Base-by-base conservation (phyloP, 306 rosid species). In the Dryas alaskensis region DNA sequence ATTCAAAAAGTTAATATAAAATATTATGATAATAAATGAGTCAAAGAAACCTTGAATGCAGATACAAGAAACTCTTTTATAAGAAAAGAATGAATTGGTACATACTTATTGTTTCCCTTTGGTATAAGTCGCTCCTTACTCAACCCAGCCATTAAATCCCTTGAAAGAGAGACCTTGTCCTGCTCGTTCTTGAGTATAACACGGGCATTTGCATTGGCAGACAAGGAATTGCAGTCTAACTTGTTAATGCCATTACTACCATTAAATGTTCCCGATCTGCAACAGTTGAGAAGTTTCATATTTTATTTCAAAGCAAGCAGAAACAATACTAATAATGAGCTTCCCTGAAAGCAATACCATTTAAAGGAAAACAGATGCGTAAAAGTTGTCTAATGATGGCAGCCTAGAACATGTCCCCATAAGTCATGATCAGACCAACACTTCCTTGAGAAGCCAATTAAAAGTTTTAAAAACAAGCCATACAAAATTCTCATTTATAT, bases 81-180 rank as follows among this genome's bases (percentile, higher is more conserved):
- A 60, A 47, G 69, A 70, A 74, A 78, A 77, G 62, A 45, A 72
- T n/a, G 53, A 47, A 22, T 22, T 22, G 22, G 58, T 61, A 66
- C 84, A 76, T 84, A 92, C 98, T 82, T 85, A 60, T 81, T 92
- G 75, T 79, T 89, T 78, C 89, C 92, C 84, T 80, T 89, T 67
- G 72, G 78, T 62, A 80, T 71, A 72, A 65, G 39, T 53, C 86
- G 81, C 57, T 90, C 95, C 81, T 80, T 85, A 74, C 78, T 80
- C 81, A 79, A 78, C 82, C 89, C 89, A 76, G 82, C 72, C 8
- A 65, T 62, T 62, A 88, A 74, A 79, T 82, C 92, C 81, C 84
- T 88, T 67, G 79, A 73, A 79, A 77, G 79, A 75, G 81, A 40
- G 73, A 79, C 81, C 81, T 86, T 92, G 65, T 84, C 95, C 55